phyloP scores from a whole-genome alignment of 2,329 filamentous ascomycete species.

The Fusarium coicis region DNA sequence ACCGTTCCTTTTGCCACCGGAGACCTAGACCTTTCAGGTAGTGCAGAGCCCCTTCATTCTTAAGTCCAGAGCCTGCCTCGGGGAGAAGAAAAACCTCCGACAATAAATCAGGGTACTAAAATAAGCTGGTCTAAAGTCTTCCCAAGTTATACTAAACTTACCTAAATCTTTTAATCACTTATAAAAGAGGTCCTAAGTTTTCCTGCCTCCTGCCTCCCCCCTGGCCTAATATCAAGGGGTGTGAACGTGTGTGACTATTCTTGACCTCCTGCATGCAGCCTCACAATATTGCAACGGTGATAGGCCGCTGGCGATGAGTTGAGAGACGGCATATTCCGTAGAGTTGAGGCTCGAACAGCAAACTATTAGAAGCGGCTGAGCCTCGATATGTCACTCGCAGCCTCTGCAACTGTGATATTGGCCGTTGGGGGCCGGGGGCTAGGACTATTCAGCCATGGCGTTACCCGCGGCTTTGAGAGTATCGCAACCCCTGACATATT shows the following conservation, averaged over 20 bases:
- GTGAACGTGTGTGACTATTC: conserved; percentile 28
- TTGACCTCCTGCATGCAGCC: conserved; percentile 31
- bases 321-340: conserved; percentile 10
- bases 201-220: not conserved
- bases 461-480: conserved; percentile 1
- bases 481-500: conserved; percentile 15
- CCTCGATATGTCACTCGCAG: conserved; percentile 11
- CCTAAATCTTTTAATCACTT: not conserved
- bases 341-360: not conserved
- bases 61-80: not conserved
- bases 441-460: conserved; percentile 27
- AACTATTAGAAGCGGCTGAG: conserved; percentile 27
- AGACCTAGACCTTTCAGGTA: conserved; percentile 18
- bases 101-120: not conserved
- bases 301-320: conserved; percentile 3
- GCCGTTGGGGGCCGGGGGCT: not conserved
- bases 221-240: not conserved
- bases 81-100: not conserved
- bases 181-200: not conserved
- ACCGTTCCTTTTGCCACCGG: conserved; percentile 23
- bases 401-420: conserved; percentile 5
- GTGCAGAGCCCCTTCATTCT: not conserved
- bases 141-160: not conserved
- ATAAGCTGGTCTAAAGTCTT: not conserved
- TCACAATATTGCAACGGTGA: conserved; percentile 14